Conservation (phyloP, 23 red algal species). For the Cyanidioschyzon merolae region DNA sequence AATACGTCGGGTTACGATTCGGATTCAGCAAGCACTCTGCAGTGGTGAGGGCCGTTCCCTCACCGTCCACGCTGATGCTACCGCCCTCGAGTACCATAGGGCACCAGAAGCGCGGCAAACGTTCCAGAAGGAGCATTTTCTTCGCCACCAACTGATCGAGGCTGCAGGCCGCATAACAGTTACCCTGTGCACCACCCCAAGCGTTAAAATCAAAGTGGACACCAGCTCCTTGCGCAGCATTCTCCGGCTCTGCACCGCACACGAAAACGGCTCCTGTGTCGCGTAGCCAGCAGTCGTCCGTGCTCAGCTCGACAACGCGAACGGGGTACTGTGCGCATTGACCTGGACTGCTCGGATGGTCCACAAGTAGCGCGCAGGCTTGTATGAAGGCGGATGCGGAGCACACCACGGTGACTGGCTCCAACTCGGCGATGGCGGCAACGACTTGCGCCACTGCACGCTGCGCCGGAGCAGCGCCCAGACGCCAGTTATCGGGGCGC, state of each 20-base stretch:
- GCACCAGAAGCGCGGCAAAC: constrained; percentile 12
- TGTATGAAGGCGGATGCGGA: not conserved
- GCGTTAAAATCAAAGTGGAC: constrained; percentile 54
- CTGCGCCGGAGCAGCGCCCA: not conserved
- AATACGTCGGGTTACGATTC: constrained; percentile 34
- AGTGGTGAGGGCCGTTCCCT: constrained; percentile 48
- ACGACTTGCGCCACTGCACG: not conserved
- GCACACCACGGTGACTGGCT: constrained; percentile 20
- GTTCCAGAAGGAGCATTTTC: constrained; percentile 18
- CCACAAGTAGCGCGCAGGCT: not conserved
- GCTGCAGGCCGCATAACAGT: constrained; percentile 25
- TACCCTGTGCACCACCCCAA: constrained; percentile 43
- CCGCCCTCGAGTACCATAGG: constrained; percentile 60
- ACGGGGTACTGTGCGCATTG: not conserved
- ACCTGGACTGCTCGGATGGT: not conserved
- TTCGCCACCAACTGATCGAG: constrained; percentile 26
- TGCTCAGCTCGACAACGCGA: constrained; percentile 28
- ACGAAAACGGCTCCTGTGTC: constrained; percentile 48
- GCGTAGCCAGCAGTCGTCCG: constrained; percentile 56
- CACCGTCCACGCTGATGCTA: constrained; percentile 35
- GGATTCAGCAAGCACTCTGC: constrained; percentile 43
- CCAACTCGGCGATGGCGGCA: constrained; percentile 9
- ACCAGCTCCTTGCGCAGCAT: not conserved
- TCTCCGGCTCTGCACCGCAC: not conserved
- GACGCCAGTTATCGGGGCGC: constrained; percentile 10